A percentile compares a stretch with the other conserved stretches of the same genome.
phyloP scores from a whole-genome alignment of 805 yeast genomes.

The Torulaspora maleeae region DNA sequence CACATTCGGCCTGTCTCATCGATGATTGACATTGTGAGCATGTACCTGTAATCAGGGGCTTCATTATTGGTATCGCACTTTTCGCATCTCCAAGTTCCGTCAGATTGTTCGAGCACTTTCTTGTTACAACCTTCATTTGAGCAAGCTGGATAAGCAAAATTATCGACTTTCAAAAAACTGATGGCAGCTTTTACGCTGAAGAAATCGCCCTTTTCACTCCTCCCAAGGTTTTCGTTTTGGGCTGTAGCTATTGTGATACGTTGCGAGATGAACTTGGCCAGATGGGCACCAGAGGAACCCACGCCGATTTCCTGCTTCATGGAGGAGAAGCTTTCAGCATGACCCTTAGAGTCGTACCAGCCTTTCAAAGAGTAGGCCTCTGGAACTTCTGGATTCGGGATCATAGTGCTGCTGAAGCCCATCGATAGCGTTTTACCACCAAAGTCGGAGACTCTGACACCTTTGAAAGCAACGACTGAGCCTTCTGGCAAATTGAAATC shows the following conservation, averaged over 20 bases:
- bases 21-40: conserved; percentile 67
- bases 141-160: conserved; percentile 89
- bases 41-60: conserved; percentile 74
- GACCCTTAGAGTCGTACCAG: conserved; percentile 87
- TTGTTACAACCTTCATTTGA: conserved; percentile 69
- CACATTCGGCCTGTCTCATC: conserved; percentile 83
- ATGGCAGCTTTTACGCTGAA: conserved; percentile 73
- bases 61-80: conserved; percentile 70
- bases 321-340: conserved; percentile 53
- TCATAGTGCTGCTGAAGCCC: conserved; percentile 69
- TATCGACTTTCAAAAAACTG: conserved; percentile 65
- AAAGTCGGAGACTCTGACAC: conserved; percentile 83
- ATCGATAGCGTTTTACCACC: conserved; percentile 80
- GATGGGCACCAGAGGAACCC: conserved; percentile 33
- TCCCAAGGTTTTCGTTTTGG: conserved; percentile 63
- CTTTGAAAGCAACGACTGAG: conserved; percentile 86
- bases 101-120: conserved; percentile 70
- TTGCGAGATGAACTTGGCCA: conserved; percentile 43
- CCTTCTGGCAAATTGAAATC: conserved; percentile 71
- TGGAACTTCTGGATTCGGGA: conserved; percentile 80
- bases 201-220: conserved; percentile 73
- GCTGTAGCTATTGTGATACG: conserved; percentile 66
- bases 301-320: conserved; percentile 51
- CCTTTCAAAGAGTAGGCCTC: conserved; percentile 88
- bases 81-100: conserved; percentile 89